phyloP scores from a whole-genome alignment of 495 filamentous ascomycete species.

The Rhypophila decipiens region DNA sequence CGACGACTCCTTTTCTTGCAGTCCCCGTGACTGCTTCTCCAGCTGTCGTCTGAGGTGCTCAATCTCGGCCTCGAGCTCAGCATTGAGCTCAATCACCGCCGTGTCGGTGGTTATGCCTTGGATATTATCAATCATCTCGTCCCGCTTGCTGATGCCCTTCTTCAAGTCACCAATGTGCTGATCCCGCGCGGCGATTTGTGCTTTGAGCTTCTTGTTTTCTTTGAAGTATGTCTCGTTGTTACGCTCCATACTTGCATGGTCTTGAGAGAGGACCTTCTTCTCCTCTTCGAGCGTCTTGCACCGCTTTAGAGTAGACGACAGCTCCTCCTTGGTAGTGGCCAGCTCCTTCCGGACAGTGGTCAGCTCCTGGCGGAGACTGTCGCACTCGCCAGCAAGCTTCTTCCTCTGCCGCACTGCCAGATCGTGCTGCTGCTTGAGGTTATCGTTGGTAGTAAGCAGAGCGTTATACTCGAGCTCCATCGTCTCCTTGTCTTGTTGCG shows the following conservation, averaged over 20 bases:
- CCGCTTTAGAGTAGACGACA: constrained; percentile 26
- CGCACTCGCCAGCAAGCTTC: constrained; percentile 22
- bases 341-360: constrained; percentile 30
- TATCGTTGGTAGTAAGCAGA: constrained; percentile 27
- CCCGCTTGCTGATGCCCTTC: constrained; percentile 25
- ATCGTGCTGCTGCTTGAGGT: constrained; percentile 22
- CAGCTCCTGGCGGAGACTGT: constrained; percentile 32
- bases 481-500: constrained; percentile 26
- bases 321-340: constrained; percentile 25
- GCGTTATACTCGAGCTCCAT: constrained; percentile 29
- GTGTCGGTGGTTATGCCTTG: constrained; percentile 25
- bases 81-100: constrained; percentile 23
- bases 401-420: constrained; percentile 20
- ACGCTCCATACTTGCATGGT: constrained; percentile 37
- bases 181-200: constrained; percentile 32
- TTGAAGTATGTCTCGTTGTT: constrained; percentile 42
- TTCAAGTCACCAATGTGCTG: constrained; percentile 29
- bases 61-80: constrained; percentile 2
- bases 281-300: constrained; percentile 27
- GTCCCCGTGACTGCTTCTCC: constrained; percentile 16
- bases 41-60: constrained; percentile 17
- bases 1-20: constrained; percentile 20
- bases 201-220: constrained; percentile 39
- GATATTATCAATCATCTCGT: constrained; percentile 29
- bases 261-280: constrained; percentile 31